These are phyloP conservation scores for Uronychia binucleata DNA, from an alignment of 73 alveolate species.

Conservation along the genomic window DNA sequence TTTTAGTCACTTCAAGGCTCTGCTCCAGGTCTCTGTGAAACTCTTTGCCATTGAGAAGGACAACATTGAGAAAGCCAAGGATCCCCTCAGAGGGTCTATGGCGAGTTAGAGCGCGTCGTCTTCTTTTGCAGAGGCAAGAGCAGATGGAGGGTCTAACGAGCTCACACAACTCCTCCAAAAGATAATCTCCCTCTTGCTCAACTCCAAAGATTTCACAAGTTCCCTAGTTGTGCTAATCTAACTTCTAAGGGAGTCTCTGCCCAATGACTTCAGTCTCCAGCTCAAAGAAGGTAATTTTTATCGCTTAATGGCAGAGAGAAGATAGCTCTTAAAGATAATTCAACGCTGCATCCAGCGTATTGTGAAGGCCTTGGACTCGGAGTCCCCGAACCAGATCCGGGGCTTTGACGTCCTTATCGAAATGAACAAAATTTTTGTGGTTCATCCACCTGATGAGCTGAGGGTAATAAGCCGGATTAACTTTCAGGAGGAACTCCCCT, in stretches of 20 bases:
- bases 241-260: slow-evolving; percentile 44
- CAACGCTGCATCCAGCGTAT: slow-evolving; percentile 41
- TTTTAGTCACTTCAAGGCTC: slow-evolving; percentile 13
- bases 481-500: slow-evolving; percentile 49
- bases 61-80: slow-evolving; percentile 15
- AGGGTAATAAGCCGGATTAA: not conserved
- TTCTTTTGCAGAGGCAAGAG: not conserved
- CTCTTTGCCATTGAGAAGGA: slow-evolving; percentile 49
- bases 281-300: slow-evolving; percentile 7
- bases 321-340: slow-evolving; percentile 30
- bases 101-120: not conserved
- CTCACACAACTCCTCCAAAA: slow-evolving; percentile 38
- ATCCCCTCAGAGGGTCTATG: no score
- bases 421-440: slow-evolving; percentile 49
- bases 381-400: slow-evolving; percentile 44
- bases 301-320: slow-evolving; percentile 2
- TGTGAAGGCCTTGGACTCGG: slow-evolving; percentile 47
- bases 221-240: slow-evolving; percentile 30
- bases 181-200: slow-evolving; percentile 38
- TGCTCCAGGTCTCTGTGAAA: slow-evolving; percentile 39
- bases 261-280: slow-evolving; percentile 17
- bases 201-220: slow-evolving; percentile 63
- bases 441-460: slow-evolving; percentile 58
- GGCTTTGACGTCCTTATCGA: slow-evolving; percentile 64
- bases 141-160: slow-evolving; percentile 3